Evolutionary conservation across 2,329 filamentous ascomycete species (phyloP).

Genomic region (Metarhizium sp.): DNA sequence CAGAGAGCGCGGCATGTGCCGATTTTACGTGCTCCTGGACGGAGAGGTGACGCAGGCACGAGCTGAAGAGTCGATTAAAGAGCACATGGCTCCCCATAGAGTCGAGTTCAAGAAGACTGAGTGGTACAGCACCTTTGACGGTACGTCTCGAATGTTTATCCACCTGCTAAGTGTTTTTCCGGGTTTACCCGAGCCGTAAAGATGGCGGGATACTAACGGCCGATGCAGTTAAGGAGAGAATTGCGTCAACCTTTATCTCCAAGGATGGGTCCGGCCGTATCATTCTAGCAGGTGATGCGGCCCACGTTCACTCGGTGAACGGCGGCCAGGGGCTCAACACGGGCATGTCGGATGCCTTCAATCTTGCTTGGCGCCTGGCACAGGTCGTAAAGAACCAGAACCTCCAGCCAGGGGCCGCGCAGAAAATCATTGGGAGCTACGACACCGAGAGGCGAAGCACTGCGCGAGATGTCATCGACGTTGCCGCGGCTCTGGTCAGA

Average conservation of each 20-base stretch:
- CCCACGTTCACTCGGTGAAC: conserved; percentile 46
- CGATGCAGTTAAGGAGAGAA: conserved; percentile 28
- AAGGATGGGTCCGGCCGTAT: conserved; percentile 31
- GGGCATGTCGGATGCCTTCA: conserved; percentile 46
- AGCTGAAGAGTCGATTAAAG: conserved; percentile 30
- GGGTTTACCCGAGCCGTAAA: too few species aligned
- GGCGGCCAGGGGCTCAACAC: conserved; percentile 52
- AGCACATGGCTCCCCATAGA: conserved; percentile 32
- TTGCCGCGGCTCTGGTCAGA: conserved; percentile 35
- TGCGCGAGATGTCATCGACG: conserved; percentile 35
- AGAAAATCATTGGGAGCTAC: conserved; percentile 30
- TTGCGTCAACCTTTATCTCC: conserved; percentile 29
- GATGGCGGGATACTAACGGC: too few species aligned
- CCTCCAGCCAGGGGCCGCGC: conserved; percentile 12
- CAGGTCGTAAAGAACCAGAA: conserved; percentile 14
- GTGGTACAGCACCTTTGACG: conserved; percentile 41
- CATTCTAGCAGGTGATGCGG: conserved; percentile 46
- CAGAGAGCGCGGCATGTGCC: conserved; percentile 34
- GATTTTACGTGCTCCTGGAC: conserved; percentile 37
- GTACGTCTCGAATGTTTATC: conserved; percentile 19
- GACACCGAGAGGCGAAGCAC: conserved; percentile 33
- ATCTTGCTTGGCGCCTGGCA: conserved; percentile 43
- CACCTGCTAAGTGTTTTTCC: too few species aligned
- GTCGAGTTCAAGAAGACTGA: conserved; percentile 34
- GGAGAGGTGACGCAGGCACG: conserved; percentile 31